phyloP scores from a whole-genome alignment of 495 filamentous ascomycete genomes.

The Xylaria grammica region DNA sequence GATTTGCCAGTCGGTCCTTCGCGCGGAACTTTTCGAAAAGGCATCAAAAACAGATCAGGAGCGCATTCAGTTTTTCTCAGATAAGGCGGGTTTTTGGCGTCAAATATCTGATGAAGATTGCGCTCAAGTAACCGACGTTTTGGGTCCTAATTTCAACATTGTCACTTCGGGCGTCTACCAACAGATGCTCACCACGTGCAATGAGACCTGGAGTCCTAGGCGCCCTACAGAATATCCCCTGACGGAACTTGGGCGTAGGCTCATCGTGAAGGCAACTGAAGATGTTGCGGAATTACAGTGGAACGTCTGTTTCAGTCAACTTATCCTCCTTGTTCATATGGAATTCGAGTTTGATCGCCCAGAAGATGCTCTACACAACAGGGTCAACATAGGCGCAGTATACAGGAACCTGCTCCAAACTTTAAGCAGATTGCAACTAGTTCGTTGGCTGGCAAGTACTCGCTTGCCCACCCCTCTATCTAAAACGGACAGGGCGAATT shows the following conservation, averaged over 20 bases:
- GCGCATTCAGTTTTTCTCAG: conserved; percentile 72
- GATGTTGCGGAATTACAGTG: conserved; percentile 74
- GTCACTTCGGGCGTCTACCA: conserved; percentile 61
- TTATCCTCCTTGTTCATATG: conserved; percentile 83
- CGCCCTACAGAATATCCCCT: conserved; percentile 51
- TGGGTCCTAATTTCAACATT: conserved; percentile 62
- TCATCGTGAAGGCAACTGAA: conserved; percentile 74
- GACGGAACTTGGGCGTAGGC: conserved; percentile 73
- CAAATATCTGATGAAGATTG: conserved; percentile 75
- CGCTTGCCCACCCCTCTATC: conserved; percentile 49
- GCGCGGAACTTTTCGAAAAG: conserved; percentile 73
- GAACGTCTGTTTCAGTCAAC: conserved; percentile 75
- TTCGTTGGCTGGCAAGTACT: conserved; percentile 78
- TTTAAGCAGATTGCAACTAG: conserved; percentile 75
- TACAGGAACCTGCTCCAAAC: conserved; percentile 69
- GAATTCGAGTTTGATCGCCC: conserved; percentile 75
- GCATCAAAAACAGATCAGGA: conserved; percentile 67
- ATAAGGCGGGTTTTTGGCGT: conserved; percentile 72
- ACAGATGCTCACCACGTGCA: conserved; percentile 44
- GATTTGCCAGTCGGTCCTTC: conserved; percentile 62
- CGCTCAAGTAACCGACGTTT: conserved; percentile 54
- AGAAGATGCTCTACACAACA: conserved; percentile 62
- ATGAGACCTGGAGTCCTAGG: conserved; percentile 33
- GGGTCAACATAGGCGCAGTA: conserved; percentile 69
- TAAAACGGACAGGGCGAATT: conserved; percentile 41